Percentiles rank a stretch among this genome's conserved stretches.
Evolutionary conservation across 306 rosid species (phyloP).

Genomic region (Cyclanthera cordifolia): DNA sequence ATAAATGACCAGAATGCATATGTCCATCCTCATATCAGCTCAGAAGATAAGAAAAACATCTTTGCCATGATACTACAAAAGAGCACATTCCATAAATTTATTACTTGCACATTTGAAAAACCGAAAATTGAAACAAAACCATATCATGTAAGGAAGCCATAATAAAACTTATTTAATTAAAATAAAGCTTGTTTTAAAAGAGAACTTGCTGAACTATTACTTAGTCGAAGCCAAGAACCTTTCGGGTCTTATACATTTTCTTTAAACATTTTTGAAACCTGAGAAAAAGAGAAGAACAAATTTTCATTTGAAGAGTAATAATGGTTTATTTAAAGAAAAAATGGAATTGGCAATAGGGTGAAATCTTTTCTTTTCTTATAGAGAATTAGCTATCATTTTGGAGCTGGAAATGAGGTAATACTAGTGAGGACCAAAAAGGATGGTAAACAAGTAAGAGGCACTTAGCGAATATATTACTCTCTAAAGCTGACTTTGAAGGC

Average conservation of each 20-base stretch:
- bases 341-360: neutral
- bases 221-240: neutral
- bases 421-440: neutral
- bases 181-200: neutral
- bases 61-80: neutral
- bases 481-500: conserved; percentile 93
- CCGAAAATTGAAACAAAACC: neutral
- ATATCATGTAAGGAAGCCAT: neutral
- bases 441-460: neutral
- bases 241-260: neutral
- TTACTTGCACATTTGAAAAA: neutral
- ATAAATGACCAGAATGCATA: neutral
- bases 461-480: conserved; percentile 40
- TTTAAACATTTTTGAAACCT: neutral
- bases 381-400: neutral
- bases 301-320: neutral
- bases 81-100: neutral
- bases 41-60: neutral
- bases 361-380: neutral
- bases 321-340: neutral
- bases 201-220: neutral
- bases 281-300: neutral
- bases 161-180: neutral
- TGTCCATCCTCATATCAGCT: neutral
- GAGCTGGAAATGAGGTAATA: neutral